These are phyloP conservation scores for Alternaria solani DNA, from an alignment of 2,329 filamentous ascomycete genomes.

Conservation along the genomic window DNA sequence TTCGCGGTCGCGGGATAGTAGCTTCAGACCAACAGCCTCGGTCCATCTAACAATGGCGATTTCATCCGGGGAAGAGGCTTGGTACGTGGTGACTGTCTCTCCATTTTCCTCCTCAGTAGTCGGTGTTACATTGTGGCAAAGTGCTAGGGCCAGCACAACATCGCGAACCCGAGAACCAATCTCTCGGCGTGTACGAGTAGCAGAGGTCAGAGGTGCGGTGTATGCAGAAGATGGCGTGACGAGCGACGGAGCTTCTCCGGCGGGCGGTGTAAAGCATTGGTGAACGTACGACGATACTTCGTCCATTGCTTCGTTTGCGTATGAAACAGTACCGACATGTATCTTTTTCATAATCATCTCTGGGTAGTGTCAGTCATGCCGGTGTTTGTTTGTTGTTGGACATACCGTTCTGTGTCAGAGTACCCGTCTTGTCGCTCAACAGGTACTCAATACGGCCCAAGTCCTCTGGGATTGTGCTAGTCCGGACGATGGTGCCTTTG, in stretches of 20 bases:
- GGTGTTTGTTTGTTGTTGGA: neutral
- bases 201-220: conserved; percentile 66
- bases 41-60: conserved; percentile 98
- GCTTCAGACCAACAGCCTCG: conserved; percentile 85
- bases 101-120: conserved; percentile 86
- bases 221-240: conserved; percentile 80
- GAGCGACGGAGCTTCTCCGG: conserved; percentile 54
- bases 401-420: conserved; percentile 84
- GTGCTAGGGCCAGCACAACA: conserved; percentile 86
- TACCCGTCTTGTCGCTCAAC: conserved; percentile 97
- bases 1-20: conserved; percentile 86
- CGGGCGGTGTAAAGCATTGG: conserved; percentile 73
- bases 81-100: conserved; percentile 80
- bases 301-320: conserved; percentile 98
- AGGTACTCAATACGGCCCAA: conserved; percentile 95
- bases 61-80: conserved; percentile 96
- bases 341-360: conserved; percentile 99
- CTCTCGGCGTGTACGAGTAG: conserved; percentile 87
- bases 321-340: conserved; percentile 96
- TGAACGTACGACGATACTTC: conserved; percentile 87
- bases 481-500: conserved; percentile 89
- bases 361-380: conserved; percentile 41
- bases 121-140: conserved; percentile 97
- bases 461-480: conserved; percentile 97
- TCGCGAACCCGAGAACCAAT: conserved; percentile 94